Evolutionary conservation across 2,329 filamentous ascomycete genomes (phyloP), one percentile per base, ranked within the genome.

Genomic region (Hypoxylon sp.): DNA sequence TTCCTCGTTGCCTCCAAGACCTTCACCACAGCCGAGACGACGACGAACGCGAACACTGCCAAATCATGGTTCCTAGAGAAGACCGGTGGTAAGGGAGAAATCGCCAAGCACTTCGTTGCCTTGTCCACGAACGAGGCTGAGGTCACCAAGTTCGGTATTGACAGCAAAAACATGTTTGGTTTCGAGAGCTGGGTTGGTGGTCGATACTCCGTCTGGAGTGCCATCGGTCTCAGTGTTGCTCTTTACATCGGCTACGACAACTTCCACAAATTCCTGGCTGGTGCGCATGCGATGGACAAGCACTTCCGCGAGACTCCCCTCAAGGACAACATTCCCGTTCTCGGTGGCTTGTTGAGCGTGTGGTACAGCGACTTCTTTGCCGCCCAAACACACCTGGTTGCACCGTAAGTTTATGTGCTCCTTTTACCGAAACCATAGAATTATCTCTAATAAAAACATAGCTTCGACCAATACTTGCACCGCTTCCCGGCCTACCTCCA

Each of bases 301-400:
- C 94, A 99, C 81, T 99, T 99, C 86, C 86, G 86, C 67, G 86
- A 90, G 69, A 86, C 94, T 15, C 92, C 94, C 5, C 79, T 97
- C 19, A 89, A 92, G 77, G 79, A 97, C 77, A 99, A 99, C 78
- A 97, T 99, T 63, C 94, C 94, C 51, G 82, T 91, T 42, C 81
- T 99, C 62, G 94, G 88, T 70, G 94, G 93, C 73, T 85, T 99
- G 20, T 76, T 99, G 69, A 97, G 91, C 66, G 92, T 99, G 49
- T 99, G 92, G 91, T 99, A 99, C 80, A 95, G 91, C 57, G 90
- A 99, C 80, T 97, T 97, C 78, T 99, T 96, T 75, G 92, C 92
- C 72, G 91, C 94, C 42, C 94, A 99, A 78, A 97, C 94, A 55
- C 94, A 97, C 76, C 83, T 99, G 43, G 92, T 99, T 61, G 90